Evolutionary conservation across 139 green algal genomes (phyloP), one percentile per base, ranked within the genome.

Genomic region (Gonium pectorale): DNA sequence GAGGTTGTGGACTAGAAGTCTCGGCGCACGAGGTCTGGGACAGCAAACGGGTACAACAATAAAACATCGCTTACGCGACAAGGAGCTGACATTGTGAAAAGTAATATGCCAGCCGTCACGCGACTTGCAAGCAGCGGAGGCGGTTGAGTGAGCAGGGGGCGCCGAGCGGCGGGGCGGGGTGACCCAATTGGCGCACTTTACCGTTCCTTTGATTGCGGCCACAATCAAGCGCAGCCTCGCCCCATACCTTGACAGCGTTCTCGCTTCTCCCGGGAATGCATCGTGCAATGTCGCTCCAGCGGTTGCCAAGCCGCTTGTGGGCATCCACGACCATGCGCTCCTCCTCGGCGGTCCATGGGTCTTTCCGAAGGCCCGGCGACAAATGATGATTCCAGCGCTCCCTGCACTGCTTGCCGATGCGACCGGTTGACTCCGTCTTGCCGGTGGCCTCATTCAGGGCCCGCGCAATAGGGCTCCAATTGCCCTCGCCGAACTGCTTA

Each of bases 241-340:
- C n/a, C n/a, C n/a, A n/a, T n/a, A 83, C 77, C 77, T 97, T 97
- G 60, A 97, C 95, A 24, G 94, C 88, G 43, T 97, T 97, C 73
- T 97, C 94, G 43, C 93, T 96, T 21, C 93, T 77, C 1, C 94
- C 94, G 0, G 87, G 86, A 11, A 97, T 90, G 63, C 89, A 67
- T 41, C 94, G 88, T n/a, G 93, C 92, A 27, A 97, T 95, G 79
- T 96, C 94, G 27, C 89, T 91, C 94, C 94, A 97, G 27, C 87
- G 85, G 78, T 88, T 88, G 26, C 71, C 71, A 13, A 86, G 56
- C 40, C 66, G 72, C 44, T 44, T 80, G 70, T 95, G 92, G 26
- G 87, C 89, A 1, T 88, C 83, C 5, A 95, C 83, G 21, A 95
- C 86, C 22, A 80, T 75, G 1, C 72, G 71, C 51, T 95, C 92